Evolutionary conservation across 768 basidiomycete genomes (phyloP), one percentile per base, ranked within the genome.

Genomic region (Suillus alpinus): DNA sequence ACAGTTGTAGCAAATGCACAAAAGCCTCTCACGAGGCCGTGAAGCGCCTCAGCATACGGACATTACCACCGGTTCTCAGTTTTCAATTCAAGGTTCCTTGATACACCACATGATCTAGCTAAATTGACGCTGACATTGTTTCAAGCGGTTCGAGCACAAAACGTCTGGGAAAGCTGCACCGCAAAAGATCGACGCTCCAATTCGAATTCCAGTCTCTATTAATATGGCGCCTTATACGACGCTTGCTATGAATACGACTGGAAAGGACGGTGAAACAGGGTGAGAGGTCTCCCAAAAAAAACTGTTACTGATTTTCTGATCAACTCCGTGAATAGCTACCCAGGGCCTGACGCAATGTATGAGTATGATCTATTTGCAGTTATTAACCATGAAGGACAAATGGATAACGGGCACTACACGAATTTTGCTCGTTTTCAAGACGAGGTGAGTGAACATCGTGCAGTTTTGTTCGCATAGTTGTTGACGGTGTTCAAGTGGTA

Each of bases 351-450:
- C 31, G 79, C 82, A 13, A 80, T 93, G 78, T 96, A 91, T 71
- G 87, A 91, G 52, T 98, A 95, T 69, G 92, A 96, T 69, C 83
- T 98, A 3, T 94, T 95, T 68, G 89, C 92, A 29, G 94, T 97
- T 41, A 89, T 98, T 61, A 94, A 92, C 66, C 95, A 98, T 72
- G 94, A 97, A 73, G 95, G 95, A 6, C 89, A 91, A 71, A 86
- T 97, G 68, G 89, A 95, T 72, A 96, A 93, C 59, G 96, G 95
- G 0, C 96, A 98, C 68, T 98, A 97, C 73, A 94, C 90, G 32
- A 91, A 89, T 70, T 95, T 83, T 72, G 88, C 91, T 16, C 83
- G 92, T 29, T 93, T 86, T 67, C 84, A 88, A 59, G 90, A 96
- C 67, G 93, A 94, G 77, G 90, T 92, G 65, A 62, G 88, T 77